Evolutionary conservation across 345 rosid species (phyloP), one percentile per base, ranked within the genome.

Genomic region (Sapria himalayana): DNA sequence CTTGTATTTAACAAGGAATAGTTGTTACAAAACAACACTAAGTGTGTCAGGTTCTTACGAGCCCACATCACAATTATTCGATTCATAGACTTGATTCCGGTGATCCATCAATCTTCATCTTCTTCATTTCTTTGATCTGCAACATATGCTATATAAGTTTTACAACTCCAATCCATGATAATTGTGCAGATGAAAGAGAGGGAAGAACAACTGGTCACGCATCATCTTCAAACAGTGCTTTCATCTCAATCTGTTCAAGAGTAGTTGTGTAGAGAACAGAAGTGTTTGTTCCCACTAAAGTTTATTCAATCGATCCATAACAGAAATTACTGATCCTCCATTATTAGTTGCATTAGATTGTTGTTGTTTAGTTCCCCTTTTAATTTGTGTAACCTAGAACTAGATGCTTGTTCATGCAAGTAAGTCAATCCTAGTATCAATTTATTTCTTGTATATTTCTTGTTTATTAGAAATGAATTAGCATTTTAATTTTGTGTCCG

Each of bases 1-100:
- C n/a, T n/a, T n/a, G n/a, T n/a, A n/a, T n/a, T n/a, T n/a, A 81
- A 74, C 64, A 86, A 94, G 0, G 85, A 94, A 10, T 80, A 78
- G 39, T 81, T 86, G 98, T 57, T 86, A 22, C 81, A 76, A 45
- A 58, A 92, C 16, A 93, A 92, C 19, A 65, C 54, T 29, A 78
- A 70, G 39, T 79, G 79, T 19, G 78, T 89, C 47, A 72, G 64
- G 73, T 79, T 66, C 56, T 52, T 89, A 69, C 73, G 76, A 45
- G 75, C 82, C 35, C 98, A 89, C 55, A 52, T 67, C 39, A 59
- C 53, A 5, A 27, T 75, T 55, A 81, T 78, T 41, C 62, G 69
- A 52, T 49, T 66, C 50, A 55, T 46, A 48, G 25, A 11, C 14
- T 22, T 57, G 1, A 11, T 33, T n/a, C 52, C 22, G 52, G 57